Percentiles rank a stretch among this genome's conserved stretches.
Conservation (phyloP, 768 basidiomycete species). For the Russula earlei region DNA sequence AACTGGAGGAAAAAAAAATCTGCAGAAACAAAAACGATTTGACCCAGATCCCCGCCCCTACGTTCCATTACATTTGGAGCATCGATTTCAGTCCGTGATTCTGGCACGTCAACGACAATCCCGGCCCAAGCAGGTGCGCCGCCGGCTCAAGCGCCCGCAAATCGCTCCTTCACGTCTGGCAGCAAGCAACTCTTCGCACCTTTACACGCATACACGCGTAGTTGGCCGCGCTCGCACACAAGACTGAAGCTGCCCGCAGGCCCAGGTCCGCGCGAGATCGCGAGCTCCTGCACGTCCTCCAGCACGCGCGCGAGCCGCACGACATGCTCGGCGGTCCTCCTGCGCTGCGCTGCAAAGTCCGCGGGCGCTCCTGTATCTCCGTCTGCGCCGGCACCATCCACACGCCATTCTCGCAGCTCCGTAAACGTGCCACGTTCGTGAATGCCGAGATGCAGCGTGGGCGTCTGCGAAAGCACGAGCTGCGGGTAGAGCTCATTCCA, state of each 20-base stretch:
- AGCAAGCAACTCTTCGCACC: constrained; percentile 4
- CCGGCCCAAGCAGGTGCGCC: neutral
- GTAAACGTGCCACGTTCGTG: constrained; percentile 48
- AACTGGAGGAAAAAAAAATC: no score
- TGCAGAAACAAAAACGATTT: no score
- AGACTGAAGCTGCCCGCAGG: constrained; percentile 5
- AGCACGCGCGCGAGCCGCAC: constrained; percentile 11
- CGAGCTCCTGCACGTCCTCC: constrained; percentile 12
- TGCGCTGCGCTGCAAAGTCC: neutral
- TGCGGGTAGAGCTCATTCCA: constrained; percentile 60
- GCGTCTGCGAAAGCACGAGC: constrained; percentile 59
- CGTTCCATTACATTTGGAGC: no score
- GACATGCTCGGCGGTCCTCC: neutral
- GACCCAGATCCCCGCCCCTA: no score
- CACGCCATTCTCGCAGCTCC: constrained; percentile 36
- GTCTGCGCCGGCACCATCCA: constrained; percentile 11
- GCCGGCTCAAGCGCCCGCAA: neutral
- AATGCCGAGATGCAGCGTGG: constrained; percentile 47
- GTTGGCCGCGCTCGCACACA: neutral
- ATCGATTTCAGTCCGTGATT: no score
- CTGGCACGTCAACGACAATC: no score
- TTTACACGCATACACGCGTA: constrained; percentile 2
- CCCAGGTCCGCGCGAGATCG: constrained; percentile 6
- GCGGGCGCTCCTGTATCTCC: no score
- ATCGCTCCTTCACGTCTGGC: neutral